Conservation (phyloP, 306 rosid genomes). For the Arachis stenosperma region DNA sequence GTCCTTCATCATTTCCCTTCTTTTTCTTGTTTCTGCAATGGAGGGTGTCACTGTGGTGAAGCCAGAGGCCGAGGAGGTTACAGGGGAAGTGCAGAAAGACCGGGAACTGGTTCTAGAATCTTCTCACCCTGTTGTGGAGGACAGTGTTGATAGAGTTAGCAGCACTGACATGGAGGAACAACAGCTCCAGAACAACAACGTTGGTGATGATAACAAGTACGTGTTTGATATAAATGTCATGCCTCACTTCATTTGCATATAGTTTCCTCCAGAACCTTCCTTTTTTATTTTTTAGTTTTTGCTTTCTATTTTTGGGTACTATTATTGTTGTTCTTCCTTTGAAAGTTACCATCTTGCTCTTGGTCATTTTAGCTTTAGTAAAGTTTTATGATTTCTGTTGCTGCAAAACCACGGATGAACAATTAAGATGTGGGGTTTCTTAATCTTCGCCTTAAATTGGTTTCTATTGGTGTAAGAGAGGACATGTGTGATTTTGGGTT, state of each 20-base stretch:
- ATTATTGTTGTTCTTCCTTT: background rate
- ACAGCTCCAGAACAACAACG: constrained; percentile 18
- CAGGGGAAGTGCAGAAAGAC: constrained; percentile 1
- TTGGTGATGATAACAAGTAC: constrained; percentile 39
- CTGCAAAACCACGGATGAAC: background rate
- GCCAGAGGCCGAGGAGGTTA: constrained; percentile 29
- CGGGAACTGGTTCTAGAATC: constrained; percentile 33
- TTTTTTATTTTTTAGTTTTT: background rate
- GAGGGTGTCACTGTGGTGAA: constrained; percentile 44
- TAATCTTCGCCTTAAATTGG: background rate
- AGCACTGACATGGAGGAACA: constrained; percentile 5
- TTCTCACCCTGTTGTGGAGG: constrained; percentile 29
- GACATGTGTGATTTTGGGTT: constrained; percentile 13
- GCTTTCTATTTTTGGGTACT: background rate
- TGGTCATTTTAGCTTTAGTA: background rate
- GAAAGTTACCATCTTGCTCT: background rate
- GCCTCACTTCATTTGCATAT: constrained; percentile 30
- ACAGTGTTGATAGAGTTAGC: background rate
- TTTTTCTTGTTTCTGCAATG: constrained; percentile 8
- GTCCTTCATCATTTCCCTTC: background rate
- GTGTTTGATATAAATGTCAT: background rate
- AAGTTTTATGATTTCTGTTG: constrained; percentile 11
- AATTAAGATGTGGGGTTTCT: constrained; percentile 5
- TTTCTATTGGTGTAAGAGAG: constrained; percentile 11
- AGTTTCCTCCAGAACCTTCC: background rate